A percentile compares a stretch with the other conserved stretches of the same genome.
Evolutionary conservation across 495 filamentous ascomycete species (phyloP).

Genomic region (Podospora pseudocomata): DNA sequence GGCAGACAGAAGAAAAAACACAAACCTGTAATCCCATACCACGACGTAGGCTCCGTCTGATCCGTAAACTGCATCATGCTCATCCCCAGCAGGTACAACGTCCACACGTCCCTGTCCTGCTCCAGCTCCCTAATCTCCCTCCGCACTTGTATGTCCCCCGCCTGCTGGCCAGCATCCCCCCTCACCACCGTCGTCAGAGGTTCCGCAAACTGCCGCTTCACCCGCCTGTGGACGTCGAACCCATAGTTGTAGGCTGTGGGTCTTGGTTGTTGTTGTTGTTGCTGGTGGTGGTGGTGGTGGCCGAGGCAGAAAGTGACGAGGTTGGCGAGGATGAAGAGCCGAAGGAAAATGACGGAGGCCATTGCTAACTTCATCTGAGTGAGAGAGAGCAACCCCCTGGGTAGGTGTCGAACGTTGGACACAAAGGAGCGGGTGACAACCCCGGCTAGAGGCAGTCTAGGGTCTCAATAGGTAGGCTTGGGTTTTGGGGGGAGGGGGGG

Average conservation of each 20-base stretch:
- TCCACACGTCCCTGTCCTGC: slow-evolving; percentile 55
- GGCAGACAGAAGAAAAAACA: background rate
- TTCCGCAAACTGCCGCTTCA: slow-evolving; percentile 26
- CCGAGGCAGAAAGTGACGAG: slow-evolving; percentile 7
- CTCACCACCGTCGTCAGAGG: slow-evolving; percentile 20
- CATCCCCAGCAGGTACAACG: slow-evolving; percentile 55
- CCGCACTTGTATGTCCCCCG: slow-evolving; percentile 23
- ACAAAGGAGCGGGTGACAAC: background rate
- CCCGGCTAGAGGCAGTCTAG: background rate
- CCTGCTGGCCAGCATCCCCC: slow-evolving; percentile 8
- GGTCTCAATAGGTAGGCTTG: background rate
- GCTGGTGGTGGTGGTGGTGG: slow-evolving; percentile 9
- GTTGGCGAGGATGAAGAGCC: slow-evolving; percentile 9
- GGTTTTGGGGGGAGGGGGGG: background rate
- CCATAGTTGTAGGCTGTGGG: slow-evolving; percentile 41
- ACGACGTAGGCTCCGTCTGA: slow-evolving; percentile 52
- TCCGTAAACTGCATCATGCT: slow-evolving; percentile 51
- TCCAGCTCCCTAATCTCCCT: slow-evolving; percentile 57
- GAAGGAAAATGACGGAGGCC: slow-evolving; percentile 11
- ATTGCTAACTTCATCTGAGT: slow-evolving; percentile 5
- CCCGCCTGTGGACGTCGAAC: slow-evolving; percentile 28
- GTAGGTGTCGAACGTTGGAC: slow-evolving; percentile 8
- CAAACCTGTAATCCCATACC: slow-evolving; percentile 53
- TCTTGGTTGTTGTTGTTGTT: background rate
- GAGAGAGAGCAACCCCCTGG: background rate